Base-by-base conservation (phyloP, 2,329 filamentous ascomycete genomes). In the Hypocrella siamensis region DNA sequence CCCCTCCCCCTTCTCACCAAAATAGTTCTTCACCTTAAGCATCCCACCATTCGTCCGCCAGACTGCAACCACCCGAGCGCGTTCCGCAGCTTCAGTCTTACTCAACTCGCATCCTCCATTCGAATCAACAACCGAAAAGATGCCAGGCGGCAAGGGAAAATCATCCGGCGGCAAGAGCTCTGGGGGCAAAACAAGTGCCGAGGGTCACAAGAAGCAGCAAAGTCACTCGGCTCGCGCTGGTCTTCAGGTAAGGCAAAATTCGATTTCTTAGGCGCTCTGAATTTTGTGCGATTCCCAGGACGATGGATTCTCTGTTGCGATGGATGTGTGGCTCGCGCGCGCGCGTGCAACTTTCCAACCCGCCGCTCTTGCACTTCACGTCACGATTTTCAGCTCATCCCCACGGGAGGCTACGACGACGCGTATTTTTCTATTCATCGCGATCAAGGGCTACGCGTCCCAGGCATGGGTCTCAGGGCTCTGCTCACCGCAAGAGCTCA, bases 191-290 rank as follows among this genome's bases (percentile, higher is more conserved):
- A 68, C 65, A 31, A 63, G 63, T 38, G 61, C 51, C 48, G 77
- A 76, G 44, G 70, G 69, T 34, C 63, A 75, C 54, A 82, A 81
- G 65, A 93, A 93, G 67, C 79, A 82, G 53, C 82, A 92, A 64
- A 93, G 90, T 64, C 86, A 93, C 67, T 93, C 85, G 48, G 83
- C 84, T 52, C 86, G 90, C 60, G 86, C 86, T 56, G 86, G 86
- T 54, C 72, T 94, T 46, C 86, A 94, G 79, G 86, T 94, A 68
- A 70, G 40, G n/a, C n/a, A 37, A 30, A 14, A 26, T 26, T 5
- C 2, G 12, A 14, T 14, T 14, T 3, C 15, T 26, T 11, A 7
- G 12, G 10, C 15, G 3, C 25, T 10, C 25, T 14, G 10, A 14
- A 7, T 6, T 10, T 14, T 7, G 7, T 26, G 9, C n/a, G 25